Percentiles rank a stretch among this genome's conserved stretches.
Conservation (phyloP, 768 basidiomycete genomes). For the Lactarius pseudohatsudake region DNA sequence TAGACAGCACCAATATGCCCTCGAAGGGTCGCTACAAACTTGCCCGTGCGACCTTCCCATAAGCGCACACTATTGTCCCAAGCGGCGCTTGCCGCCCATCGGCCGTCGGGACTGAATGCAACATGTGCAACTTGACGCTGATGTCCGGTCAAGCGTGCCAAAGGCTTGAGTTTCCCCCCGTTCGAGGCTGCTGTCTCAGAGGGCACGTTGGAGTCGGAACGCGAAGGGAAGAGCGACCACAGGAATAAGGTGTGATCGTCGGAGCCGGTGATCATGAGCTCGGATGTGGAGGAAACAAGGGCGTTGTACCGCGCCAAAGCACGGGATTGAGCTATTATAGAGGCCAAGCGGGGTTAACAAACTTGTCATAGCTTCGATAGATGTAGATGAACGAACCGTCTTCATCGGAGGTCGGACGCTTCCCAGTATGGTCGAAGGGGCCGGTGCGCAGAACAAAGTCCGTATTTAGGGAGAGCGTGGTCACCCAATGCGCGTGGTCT, state of each 20-base stretch:
- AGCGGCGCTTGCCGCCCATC: slow-evolving; percentile 87
- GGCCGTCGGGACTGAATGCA: slow-evolving; percentile 91
- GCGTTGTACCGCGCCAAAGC: slow-evolving; percentile 78
- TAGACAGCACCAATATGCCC: slow-evolving; percentile 96
- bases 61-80: slow-evolving; percentile 90
- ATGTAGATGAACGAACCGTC: slow-evolving; percentile 55
- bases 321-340: slow-evolving; percentile 62
- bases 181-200: slow-evolving; percentile 39
- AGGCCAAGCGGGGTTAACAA: slow-evolving; percentile 11
- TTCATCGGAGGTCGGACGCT: slow-evolving; percentile 73
- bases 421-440: slow-evolving; percentile 87
- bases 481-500: slow-evolving; percentile 99
- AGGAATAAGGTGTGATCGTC: slow-evolving; percentile 98
- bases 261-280: slow-evolving; percentile 90
- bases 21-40: slow-evolving; percentile 86
- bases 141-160: slow-evolving; percentile 86
- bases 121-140: slow-evolving; percentile 94
- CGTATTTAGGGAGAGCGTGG: slow-evolving; percentile 91
- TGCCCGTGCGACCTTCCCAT: slow-evolving; percentile 84
- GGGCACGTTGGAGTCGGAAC: slow-evolving; percentile 36
- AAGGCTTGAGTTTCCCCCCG: slow-evolving; percentile 59
- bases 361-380: background rate
- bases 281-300: slow-evolving; percentile 61
- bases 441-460: slow-evolving; percentile 95
- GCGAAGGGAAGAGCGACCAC: slow-evolving; percentile 76